phyloP scores from a whole-genome alignment of 192 early-diverging fungal genomes.

The Chytriomyces sp. region DNA sequence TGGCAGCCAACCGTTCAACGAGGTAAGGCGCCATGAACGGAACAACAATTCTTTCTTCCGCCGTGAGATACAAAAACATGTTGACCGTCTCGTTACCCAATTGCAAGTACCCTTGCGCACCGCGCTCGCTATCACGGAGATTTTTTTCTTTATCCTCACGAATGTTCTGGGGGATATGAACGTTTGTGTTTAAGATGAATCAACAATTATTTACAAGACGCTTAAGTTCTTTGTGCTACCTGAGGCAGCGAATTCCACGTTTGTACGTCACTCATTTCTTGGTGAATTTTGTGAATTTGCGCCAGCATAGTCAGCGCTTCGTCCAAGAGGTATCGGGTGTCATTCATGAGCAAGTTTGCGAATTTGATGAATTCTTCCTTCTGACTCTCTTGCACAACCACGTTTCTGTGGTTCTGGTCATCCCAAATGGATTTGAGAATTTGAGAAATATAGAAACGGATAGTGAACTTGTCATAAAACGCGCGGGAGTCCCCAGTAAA shows the following conservation, averaged over 20 bases:
- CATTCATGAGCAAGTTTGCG: constrained; percentile 90
- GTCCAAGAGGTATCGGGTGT: constrained; percentile 92
- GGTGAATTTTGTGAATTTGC: constrained; percentile 82
- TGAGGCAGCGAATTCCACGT: constrained; percentile 56
- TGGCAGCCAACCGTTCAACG: constrained; percentile 91
- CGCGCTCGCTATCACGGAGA: constrained; percentile 74
- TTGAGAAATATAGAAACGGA: constrained; percentile 94
- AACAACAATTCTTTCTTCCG: constrained; percentile 66
- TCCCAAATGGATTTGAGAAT: constrained; percentile 84
- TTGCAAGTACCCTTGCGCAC: constrained; percentile 82
- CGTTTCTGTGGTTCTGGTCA: constrained; percentile 71
- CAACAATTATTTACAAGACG: neutral
- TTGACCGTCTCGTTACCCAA: constrained; percentile 92
- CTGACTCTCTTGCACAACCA: constrained; percentile 67
- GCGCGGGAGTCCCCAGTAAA: constrained; percentile 89
- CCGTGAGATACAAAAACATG: constrained; percentile 85
- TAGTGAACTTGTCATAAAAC: constrained; percentile 99
- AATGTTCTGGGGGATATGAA: constrained; percentile 39
- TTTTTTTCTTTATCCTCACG: constrained; percentile 68
- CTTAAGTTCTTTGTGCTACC: constrained; percentile 35
- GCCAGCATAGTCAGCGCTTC: constrained; percentile 87
- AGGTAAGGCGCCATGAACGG: constrained; percentile 91
- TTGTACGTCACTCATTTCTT: constrained; percentile 69
- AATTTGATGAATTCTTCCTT: constrained; percentile 85
- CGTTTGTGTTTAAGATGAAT: neutral